Conservation (phyloP, 1,284 basidiomycete species). For the Cutaneotrichosporon sp. region DNA sequence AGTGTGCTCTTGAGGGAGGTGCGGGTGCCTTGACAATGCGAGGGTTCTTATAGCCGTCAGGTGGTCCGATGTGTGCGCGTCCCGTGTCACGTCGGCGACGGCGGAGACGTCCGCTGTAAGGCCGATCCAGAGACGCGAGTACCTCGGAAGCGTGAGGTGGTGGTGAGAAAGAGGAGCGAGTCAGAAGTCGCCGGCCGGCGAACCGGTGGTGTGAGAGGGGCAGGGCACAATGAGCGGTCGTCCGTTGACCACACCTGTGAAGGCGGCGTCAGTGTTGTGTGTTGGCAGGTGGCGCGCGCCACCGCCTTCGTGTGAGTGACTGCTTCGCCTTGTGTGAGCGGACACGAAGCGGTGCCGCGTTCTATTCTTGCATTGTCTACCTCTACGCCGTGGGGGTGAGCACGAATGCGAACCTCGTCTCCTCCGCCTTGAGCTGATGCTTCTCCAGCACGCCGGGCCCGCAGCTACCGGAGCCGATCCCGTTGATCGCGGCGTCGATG, state of each 20-base stretch:
- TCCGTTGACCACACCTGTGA: too few species aligned
- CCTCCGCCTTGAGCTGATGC: neutral
- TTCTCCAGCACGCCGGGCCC: constrained; percentile 25
- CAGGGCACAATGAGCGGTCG: too few species aligned
- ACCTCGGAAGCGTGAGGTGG: too few species aligned
- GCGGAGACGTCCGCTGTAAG: too few species aligned
- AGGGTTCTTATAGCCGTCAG: neutral
- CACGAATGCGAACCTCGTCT: neutral
- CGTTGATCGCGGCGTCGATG: constrained; percentile 21
- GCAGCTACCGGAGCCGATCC: constrained; percentile 22
- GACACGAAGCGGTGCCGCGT: neutral
- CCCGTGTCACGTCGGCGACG: too few species aligned
- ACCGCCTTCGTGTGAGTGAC: neutral
- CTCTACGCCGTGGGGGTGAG: neutral
- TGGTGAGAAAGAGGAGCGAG: too few species aligned
- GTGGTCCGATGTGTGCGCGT: neutral
- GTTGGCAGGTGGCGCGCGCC: too few species aligned
- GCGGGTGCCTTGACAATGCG: neutral
- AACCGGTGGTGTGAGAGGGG: too few species aligned
- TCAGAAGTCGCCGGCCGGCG: too few species aligned
- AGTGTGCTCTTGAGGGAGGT: neutral
- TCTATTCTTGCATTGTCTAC: neutral
- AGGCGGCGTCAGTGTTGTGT: too few species aligned
- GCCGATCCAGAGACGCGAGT: too few species aligned
- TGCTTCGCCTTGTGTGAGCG: neutral